Conservation (phyloP, 305 asterid genomes). For the Fraxinus xanthoxyloides region DNA sequence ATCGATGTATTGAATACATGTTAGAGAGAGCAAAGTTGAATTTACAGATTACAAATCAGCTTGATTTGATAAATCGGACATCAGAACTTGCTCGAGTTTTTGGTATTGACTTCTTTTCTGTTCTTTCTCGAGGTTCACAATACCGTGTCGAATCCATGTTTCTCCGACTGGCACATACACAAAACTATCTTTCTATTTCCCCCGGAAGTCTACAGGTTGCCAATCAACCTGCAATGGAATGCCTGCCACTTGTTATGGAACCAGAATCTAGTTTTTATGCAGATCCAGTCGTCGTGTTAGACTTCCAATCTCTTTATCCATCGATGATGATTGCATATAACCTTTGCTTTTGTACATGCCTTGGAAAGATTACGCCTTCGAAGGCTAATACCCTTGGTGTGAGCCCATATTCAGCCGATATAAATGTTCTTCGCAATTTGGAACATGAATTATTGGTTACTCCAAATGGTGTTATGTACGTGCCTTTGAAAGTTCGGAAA, state of each 20-base stretch:
- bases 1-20: slow-evolving; percentile 67
- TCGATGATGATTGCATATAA: slow-evolving; percentile 95
- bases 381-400: slow-evolving; percentile 70
- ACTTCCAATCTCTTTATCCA: slow-evolving; percentile 97
- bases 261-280: slow-evolving; percentile 93
- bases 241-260: slow-evolving; percentile 98
- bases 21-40: slow-evolving; percentile 76
- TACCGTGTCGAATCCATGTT: slow-evolving; percentile 98
- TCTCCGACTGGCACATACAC: slow-evolving; percentile 86
- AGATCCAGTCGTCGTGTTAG: slow-evolving; percentile 91
- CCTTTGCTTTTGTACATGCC: slow-evolving; percentile 94
- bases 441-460: slow-evolving; percentile 66
- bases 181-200: slow-evolving; percentile 92
- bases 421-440: slow-evolving; percentile 40
- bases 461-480: slow-evolving; percentile 91
- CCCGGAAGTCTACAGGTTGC: slow-evolving; percentile 96
- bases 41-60: slow-evolving; percentile 81
- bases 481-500: slow-evolving; percentile 68
- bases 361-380: slow-evolving; percentile 68
- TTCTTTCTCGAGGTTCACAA: slow-evolving; percentile 94
- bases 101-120: slow-evolving; percentile 96
- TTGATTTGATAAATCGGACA: slow-evolving; percentile 91
- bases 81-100: slow-evolving; percentile 99
- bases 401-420: slow-evolving; percentile 68
- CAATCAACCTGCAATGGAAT: slow-evolving; percentile 97